phyloP scores from a whole-genome alignment of 2,329 filamentous ascomycete genomes.

The Blastomyces gilchristii region DNA sequence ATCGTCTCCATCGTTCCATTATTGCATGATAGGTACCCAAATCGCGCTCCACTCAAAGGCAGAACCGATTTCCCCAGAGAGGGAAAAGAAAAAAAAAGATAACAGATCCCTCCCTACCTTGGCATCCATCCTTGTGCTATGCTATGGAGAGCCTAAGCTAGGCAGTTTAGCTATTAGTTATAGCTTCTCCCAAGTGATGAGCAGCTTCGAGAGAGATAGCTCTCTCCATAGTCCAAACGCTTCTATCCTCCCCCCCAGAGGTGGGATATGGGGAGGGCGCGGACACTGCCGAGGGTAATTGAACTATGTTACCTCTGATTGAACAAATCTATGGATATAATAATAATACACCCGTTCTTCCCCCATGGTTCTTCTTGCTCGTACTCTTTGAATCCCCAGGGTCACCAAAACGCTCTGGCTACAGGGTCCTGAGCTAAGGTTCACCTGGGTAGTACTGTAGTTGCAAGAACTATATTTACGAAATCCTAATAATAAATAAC shows the following conservation, averaged over 20 bases:
- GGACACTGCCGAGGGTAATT: conserved; percentile 2
- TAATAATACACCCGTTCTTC: neutral
- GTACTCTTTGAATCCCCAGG: neutral
- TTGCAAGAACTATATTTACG: neutral
- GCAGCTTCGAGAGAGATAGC: neutral
- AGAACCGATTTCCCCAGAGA: too few relatives aligned
- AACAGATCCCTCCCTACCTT: neutral
- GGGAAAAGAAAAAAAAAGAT: too few relatives aligned
- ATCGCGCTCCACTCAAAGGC: too few relatives aligned
- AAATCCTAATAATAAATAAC: neutral
- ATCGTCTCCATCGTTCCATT: too few relatives aligned
- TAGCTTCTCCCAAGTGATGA: neutral
- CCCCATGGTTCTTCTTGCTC: neutral
- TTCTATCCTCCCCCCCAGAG: neutral
- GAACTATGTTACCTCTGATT: neutral
- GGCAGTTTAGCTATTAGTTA: neutral
- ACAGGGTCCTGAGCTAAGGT: neutral
- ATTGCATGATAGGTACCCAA: too few relatives aligned
- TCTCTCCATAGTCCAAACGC: neutral
- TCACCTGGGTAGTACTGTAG: neutral
- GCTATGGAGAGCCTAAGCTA: neutral
- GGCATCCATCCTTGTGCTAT: neutral
- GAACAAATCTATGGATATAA: neutral
- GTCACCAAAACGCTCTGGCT: neutral
- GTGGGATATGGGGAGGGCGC: neutral